Conservation (phyloP, 2,329 filamentous ascomycete genomes). For the Ophiosphaerella korrae region DNA sequence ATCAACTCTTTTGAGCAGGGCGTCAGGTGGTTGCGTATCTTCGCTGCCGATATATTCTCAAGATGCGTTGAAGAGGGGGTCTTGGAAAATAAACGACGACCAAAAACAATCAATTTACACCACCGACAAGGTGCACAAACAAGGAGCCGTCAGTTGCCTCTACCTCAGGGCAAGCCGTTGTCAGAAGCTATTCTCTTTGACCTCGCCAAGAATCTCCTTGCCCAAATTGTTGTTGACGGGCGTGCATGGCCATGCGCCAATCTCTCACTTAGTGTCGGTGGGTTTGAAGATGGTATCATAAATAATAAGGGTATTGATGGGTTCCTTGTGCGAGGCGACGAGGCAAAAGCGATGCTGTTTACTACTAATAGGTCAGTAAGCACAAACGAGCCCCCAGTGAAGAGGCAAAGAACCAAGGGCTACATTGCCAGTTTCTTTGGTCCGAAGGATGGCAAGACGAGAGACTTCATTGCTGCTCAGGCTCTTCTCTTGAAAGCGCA, state of each 20-base stretch:
- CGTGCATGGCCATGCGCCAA: conserved; percentile 90
- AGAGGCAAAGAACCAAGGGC: conserved; percentile 39
- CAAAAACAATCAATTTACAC: conserved; percentile 84
- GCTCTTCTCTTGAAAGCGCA: conserved; percentile 34
- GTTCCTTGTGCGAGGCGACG: conserved; percentile 75
- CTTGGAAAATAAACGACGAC: conserved; percentile 82
- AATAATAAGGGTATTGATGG: conserved; percentile 85
- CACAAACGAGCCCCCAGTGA: conserved; percentile 31
- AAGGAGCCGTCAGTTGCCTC: conserved; percentile 75
- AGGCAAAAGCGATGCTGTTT: conserved; percentile 56
- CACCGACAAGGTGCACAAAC: conserved; percentile 76
- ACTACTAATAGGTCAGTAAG: conserved; percentile 19
- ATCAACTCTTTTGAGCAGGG: conserved; percentile 81
- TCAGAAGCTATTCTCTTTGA: conserved; percentile 75
- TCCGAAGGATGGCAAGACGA: conserved; percentile 34
- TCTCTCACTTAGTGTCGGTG: conserved; percentile 84
- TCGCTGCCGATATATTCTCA: conserved; percentile 87
- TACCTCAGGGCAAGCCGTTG: conserved; percentile 75
- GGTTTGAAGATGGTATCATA: conserved; percentile 84
- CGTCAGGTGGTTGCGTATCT: conserved; percentile 85
- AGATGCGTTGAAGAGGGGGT: conserved; percentile 90
- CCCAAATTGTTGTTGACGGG: conserved; percentile 78
- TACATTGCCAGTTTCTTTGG: conserved; percentile 48
- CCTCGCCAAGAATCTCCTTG: conserved; percentile 75
- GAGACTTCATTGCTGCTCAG: conserved; percentile 41